phyloP scores from a whole-genome alignment of 1,139 yeast genomes.

The Yarrowia galli region DNA sequence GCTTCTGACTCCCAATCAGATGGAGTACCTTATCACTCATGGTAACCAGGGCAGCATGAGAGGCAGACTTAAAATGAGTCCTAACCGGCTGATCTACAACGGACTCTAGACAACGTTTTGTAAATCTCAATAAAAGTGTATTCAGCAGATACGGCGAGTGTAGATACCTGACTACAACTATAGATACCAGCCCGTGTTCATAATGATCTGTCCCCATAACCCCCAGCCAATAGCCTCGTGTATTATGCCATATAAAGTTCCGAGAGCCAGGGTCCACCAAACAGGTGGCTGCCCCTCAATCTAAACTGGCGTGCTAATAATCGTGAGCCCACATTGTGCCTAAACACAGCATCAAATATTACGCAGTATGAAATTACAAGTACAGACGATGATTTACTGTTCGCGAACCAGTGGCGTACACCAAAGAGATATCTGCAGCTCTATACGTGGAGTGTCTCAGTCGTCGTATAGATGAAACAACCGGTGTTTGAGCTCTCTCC shows the following conservation, averaged over 20 bases:
- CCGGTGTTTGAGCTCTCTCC: background rate
- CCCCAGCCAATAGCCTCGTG: background rate
- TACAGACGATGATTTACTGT: too few species aligned
- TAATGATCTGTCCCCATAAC: too few species aligned
- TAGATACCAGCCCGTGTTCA: too few species aligned
- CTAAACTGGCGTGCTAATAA: background rate
- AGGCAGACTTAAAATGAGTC: conserved; percentile 12
- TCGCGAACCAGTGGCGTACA: too few species aligned
- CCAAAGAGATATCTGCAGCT: background rate
- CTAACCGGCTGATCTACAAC: conserved; percentile 29
- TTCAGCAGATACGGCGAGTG: background rate
- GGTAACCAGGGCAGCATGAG: conserved; percentile 26
- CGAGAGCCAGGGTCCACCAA: conserved; percentile 16
- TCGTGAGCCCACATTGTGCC: background rate
- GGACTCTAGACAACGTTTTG: background rate
- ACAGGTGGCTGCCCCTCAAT: background rate
- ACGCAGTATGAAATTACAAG: too few species aligned
- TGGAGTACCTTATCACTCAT: conserved; percentile 26
- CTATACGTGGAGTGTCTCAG: background rate
- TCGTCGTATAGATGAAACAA: background rate
- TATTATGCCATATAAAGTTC: conserved; percentile 1
- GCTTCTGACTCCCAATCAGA: conserved; percentile 24
- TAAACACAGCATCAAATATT: background rate
- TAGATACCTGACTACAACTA: too few species aligned
- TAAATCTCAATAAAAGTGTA: background rate